Evolutionary conservation across 2,329 filamentous ascomycete genomes (phyloP), one percentile per base, ranked within the genome.

Genomic region (Chaetothyriales sp.): DNA sequence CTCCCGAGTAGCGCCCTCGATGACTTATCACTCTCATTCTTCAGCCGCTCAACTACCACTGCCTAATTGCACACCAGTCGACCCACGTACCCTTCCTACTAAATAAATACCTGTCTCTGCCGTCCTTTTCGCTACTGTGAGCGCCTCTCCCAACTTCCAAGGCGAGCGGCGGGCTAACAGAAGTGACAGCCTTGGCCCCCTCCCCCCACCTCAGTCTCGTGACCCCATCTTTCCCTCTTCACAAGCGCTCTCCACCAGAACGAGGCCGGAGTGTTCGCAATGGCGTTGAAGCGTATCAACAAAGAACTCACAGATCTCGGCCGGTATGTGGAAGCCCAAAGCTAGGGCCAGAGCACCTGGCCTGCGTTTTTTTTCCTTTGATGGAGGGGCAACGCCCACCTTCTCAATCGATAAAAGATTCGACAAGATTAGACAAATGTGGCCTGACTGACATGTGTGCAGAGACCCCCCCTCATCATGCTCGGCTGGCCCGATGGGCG

Each of bases 401-500:
- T n/a, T 43, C 43, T 45, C 43, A 22, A 15, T 44, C 18, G 32
- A 39, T 39, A 39, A 39, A 15, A 15, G 4, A 5, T 15, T 39
- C 32, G 15, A 39, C 8, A 15, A 36, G 3, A 12, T 4, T 12
- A 39, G 10, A 15, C 18, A n/a, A 45, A n/a, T 18, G 8, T 15
- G 10, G 26, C 10, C 25, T 47, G 20, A 36, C 45, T 26, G 32
- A 47, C 18, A 10, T 18, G 1, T 26, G 8, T 57, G 57, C 63
- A 96, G 92, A 76, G 92, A 98, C 70, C 92, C 92, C 68, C 92
- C 92, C 66, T 96, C 92, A 53, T 96, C 90, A 62, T 98, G 92
- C 81, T 96, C 90, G 68, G 92, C 92, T 64, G 92, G 92, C 60
- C 92, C 92, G 62, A 83, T 93, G 65, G 89, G 89, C 70, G 90